Base-by-base conservation (phyloP, 192 early-diverging fungal genomes). In the Chytriomyces hyalinus region DNA sequence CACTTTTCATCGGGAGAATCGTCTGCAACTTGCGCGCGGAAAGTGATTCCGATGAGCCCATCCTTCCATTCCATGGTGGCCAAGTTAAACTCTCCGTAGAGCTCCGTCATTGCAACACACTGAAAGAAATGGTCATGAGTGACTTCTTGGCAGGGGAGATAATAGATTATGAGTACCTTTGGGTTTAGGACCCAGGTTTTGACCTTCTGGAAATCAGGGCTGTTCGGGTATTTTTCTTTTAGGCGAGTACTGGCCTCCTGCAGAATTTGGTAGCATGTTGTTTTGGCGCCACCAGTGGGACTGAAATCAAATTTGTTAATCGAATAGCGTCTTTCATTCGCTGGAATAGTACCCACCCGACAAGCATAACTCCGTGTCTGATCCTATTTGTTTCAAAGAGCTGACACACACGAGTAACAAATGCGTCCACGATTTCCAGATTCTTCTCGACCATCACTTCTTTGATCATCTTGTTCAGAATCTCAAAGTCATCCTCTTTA, bases 61-160 rank as follows among this genome's bases (percentile, higher is more conserved):
- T 90, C 88, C 67, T 86, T 88, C 88, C 88, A 90, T 71, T 90
- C 88, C 88, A 90, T 90, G 0, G 88, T 90, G 1, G 85, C 85
- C 13, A 73, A 48, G 66, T 90, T 90, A 66, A 90, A 88, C 73
- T 88, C 88, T 20, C 88, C 88, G 70, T 90, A 90, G 7, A 90
- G 81, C 70, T 90, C 88, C 24, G 75, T 86, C 88, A 90, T 90
- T 7, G 85, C 78, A 28, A 90, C 83, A 75, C 87, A 88, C 79
- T 86, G 61, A 15, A 46, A 10, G 15, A 61, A 45, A 59, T 65
- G 15, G 5, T 28, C 24, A 60, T 65, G 15, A 65, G 43, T 28
- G 24, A 36, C 36, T 36, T 36, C 36, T 36, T 36, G 36, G 1
- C 36, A 65, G 5, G 43, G 1, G 11, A 26, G 43, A 65, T 28